phyloP scores from a whole-genome alignment of 2,329 filamentous ascomycete genomes.

The Parafenestella ontariensis region DNA sequence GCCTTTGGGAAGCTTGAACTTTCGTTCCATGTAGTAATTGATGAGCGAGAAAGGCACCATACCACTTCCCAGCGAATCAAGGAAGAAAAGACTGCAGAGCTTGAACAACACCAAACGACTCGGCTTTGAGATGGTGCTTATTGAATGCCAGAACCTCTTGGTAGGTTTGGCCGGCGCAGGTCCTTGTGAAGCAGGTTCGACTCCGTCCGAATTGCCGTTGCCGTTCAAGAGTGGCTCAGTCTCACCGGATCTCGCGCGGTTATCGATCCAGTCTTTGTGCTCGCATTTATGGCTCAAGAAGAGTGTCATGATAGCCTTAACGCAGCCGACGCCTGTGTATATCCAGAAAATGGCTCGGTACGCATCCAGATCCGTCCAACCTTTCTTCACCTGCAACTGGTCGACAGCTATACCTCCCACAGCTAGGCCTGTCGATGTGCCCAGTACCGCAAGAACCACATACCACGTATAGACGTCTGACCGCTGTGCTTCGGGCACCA shows the following conservation, averaged over 20 bases:
- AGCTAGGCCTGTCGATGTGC: constrained; percentile 42
- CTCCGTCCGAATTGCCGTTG: not conserved
- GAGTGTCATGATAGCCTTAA: constrained; percentile 50
- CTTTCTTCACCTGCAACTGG: constrained; percentile 31
- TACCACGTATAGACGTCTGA: constrained; percentile 52
- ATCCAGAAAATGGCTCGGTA: constrained; percentile 53
- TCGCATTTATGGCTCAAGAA: constrained; percentile 51
- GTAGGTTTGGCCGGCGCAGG: constrained; percentile 15
- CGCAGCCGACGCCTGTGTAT: constrained; percentile 51
- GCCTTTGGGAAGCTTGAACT: constrained; percentile 61
- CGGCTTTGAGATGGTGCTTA: constrained; percentile 65
- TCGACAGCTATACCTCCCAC: constrained; percentile 50
- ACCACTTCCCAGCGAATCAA: constrained; percentile 75
- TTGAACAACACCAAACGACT: constrained; percentile 63
- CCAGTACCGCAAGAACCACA: constrained; percentile 47
- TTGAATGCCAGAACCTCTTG: constrained; percentile 30
- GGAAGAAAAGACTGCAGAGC: constrained; percentile 70
- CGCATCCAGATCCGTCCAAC: constrained; percentile 48
- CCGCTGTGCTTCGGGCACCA: constrained; percentile 37
- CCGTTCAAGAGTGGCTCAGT: constrained; percentile 35
- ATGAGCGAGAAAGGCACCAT: constrained; percentile 61
- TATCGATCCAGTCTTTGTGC: constrained; percentile 17
- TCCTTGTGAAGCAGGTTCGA: constrained; percentile 13
- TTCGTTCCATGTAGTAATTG: constrained; percentile 66
- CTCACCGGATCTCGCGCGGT: constrained; percentile 15